Percentiles rank a stretch among this genome's conserved stretches.
These are phyloP conservation scores for Paramecium tetraurelia DNA, from an alignment of 73 alveolate species.

Conservation along the genomic window DNA sequence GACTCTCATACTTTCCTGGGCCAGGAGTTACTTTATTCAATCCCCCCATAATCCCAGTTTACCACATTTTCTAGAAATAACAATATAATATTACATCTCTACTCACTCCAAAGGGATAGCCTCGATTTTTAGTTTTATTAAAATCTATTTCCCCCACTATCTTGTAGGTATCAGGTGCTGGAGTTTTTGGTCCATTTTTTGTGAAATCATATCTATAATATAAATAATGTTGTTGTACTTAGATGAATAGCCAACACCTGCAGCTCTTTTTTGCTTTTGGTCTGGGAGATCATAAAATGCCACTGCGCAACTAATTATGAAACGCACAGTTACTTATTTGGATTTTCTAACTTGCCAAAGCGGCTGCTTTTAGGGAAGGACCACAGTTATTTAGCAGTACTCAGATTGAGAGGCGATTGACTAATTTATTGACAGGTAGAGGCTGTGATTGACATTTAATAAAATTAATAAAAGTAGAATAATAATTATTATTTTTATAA, in stretches of 20 bases:
- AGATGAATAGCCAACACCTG: conserved; percentile 20
- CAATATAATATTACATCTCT: conserved; percentile 34
- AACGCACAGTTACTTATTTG: neutral
- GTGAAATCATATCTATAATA: conserved; percentile 12
- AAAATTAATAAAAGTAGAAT: neutral
- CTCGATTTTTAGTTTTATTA: conserved; percentile 41
- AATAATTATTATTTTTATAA: neutral
- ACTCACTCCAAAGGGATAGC: conserved; percentile 57
- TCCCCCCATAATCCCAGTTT: conserved; percentile 53
- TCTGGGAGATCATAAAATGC: conserved; percentile 47
- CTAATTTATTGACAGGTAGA: conserved; percentile 34
- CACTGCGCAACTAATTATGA: conserved; percentile 8
- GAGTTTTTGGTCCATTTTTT: conserved; percentile 35
- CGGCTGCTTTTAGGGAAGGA: conserved; percentile 54
- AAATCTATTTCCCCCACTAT: conserved; percentile 35
- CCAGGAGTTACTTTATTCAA: conserved; percentile 57
- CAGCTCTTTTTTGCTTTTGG: neutral
- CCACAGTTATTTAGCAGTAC: conserved; percentile 44
- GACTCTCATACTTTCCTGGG: conserved; percentile 46
- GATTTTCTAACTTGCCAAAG: conserved; percentile 40
- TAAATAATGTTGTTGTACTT: neutral
- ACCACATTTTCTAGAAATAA: conserved; percentile 49
- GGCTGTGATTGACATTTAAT: conserved; percentile 9
- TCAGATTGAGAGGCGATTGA: conserved; percentile 49
- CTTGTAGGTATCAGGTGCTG: conserved; percentile 52